Evolutionary conservation across 1,139 yeast species (phyloP), one percentile per base, ranked within the genome.

Genomic region (Suhomyces panamericanus): DNA sequence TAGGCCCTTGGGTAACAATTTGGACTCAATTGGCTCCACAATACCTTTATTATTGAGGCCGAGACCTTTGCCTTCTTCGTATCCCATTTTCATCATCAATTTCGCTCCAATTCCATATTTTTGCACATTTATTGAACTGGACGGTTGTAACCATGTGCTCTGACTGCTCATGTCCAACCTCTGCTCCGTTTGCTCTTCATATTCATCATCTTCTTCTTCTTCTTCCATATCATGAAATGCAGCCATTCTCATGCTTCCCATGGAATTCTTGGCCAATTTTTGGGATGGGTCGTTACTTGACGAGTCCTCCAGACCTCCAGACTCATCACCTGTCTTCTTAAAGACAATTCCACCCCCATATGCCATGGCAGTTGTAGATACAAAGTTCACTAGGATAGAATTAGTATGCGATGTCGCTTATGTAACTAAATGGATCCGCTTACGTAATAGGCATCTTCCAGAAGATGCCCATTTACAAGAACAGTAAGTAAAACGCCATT

Each of bases 91-190:
- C 57, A 81, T 74, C 71, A 93, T 64, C 42, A 93, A 69, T 43
- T 77, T 69, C 2, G 96, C 96, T 30, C 98, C 99, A 37, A 89
- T 80, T 9, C 99, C 98, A 57, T 90, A 91, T 44, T 59, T 58
- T 17, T 49, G 52, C 50, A 46, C 39, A 48, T 42, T 40, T 42
- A 38, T 35, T 24, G 22, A 39, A 32, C 39, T 30, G 12, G 37
- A 17, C 13, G 24, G 22, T 24, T 35, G 24, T 5, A 43, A 24
- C 49, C 50, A 45, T 27, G 41, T 16, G 16, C 40, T 17, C 24
- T 22, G 35, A 27, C 26, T 26, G n/a, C 12, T 26, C 29, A 26
- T 26, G 2, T 6, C 24, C 5, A 20, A 6, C 9, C 24, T 20
- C 8, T 20, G 24, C 8, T 46, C 51, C 11, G 48, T 53, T 1